Base-by-base conservation (phyloP, 2,329 filamentous ascomycete genomes). In the Anisogramma anomala region DNA sequence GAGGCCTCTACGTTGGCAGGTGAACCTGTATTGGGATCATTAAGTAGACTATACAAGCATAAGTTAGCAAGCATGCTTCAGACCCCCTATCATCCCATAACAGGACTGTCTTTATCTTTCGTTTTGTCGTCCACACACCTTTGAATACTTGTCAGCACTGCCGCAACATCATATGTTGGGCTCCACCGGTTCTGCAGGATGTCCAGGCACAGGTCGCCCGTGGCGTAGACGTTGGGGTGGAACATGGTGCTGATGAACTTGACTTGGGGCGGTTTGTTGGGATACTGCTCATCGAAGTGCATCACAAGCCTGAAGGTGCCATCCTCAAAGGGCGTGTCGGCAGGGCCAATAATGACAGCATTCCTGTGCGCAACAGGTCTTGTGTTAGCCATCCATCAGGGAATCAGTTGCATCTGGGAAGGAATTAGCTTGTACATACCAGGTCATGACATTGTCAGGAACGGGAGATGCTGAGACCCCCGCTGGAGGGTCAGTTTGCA, bases 181-280 rank as follows among this genome's bases (percentile, higher is more conserved):
- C 89, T 96, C 91, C 91, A 98, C 52, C 91, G 73, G 59, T 98
- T 98, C 64, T 98, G 91, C 45, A 98, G 64, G 52, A 98, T 98
- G 58, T 98, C 91, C 51, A 98, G 67, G 58, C 91, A 98, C 37
- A 98, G 72, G 67, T 98, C 91, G 47, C 91, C 91, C 0, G 88
- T 96, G 39, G 84, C 88, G 60, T 98, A 98, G 43, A 98, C 91
- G 58, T 98, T 98, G 14, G 91, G 91, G 55, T 98, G 91, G 63
- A 98, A 98, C 91, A 98, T 98, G 61, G 91, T 79, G 63, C 85
- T 94, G 60, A 98, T 94, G 61, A 98, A 98, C 59, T 96, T 96
- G 65, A 96, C 91, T 25, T 87, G 84, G 0, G 91, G 91, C 4
- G 91, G 91, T 62, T 96, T 96, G 67, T 96, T 98, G 22, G 91